Conservation (phyloP, 768 basidiomycete species). For the Naganishia vaughanmartiniae region DNA sequence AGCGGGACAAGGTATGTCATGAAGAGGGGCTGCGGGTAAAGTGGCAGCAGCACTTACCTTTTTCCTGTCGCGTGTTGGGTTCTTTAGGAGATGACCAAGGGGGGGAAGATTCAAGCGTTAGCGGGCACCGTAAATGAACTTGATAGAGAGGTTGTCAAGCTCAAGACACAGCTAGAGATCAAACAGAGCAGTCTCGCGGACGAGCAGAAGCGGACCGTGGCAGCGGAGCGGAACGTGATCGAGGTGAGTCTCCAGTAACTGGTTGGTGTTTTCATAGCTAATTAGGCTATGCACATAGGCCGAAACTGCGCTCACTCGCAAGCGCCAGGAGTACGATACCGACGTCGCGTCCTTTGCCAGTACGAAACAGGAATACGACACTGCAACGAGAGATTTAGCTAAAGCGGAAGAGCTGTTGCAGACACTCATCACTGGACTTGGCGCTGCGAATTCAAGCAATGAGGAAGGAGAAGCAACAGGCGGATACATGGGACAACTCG, state of each 20-base stretch:
- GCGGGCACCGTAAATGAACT: constrained; percentile 74
- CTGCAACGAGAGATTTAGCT: constrained; percentile 62
- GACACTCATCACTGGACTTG: constrained; percentile 83
- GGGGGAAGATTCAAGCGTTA: constrained; percentile 82
- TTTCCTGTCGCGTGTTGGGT: neutral
- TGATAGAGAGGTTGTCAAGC: constrained; percentile 76
- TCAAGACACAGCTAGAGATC: constrained; percentile 80
- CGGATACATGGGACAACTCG: constrained; percentile 94
- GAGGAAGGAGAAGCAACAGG: constrained; percentile 68
- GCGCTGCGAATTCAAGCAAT: constrained; percentile 59
- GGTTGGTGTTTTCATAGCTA: constrained; percentile 20
- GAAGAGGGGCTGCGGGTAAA: too few species aligned
- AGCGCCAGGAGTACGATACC: constrained; percentile 61
- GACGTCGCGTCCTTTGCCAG: constrained; percentile 61
- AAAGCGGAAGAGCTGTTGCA: constrained; percentile 90
- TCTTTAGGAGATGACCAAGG: constrained; percentile 72
- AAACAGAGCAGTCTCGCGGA: constrained; percentile 71
- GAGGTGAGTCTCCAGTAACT: constrained; percentile 57
- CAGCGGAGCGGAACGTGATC: constrained; percentile 60
- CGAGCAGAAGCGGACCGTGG: constrained; percentile 64
- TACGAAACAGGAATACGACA: constrained; percentile 68
- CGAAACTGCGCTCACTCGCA: constrained; percentile 60
- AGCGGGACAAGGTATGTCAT: constrained; percentile 61
- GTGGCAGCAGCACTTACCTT: neutral
- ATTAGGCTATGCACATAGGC: constrained; percentile 55